Base-by-base conservation (phyloP, 257 asterid genomes). In the Penstemon davidsonii region DNA sequence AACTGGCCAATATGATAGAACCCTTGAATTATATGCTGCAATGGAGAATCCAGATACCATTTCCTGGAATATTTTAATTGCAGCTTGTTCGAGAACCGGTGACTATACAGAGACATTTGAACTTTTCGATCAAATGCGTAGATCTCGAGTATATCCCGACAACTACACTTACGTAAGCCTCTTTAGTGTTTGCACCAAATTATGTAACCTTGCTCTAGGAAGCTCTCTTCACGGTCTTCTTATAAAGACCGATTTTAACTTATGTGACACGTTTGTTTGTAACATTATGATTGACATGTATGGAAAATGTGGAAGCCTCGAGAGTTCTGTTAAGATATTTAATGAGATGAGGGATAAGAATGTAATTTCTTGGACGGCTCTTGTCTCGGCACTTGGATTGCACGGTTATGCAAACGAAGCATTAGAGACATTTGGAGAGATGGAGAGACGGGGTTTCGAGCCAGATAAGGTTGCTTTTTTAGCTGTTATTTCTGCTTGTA, bases 61-160 rank as follows among this genome's bases (percentile, higher is more conserved):
- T 51, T 90, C 98, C 54, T 90, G 98, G 98, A 85, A 93, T 51
- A 84, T 82, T 60, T 76, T 90, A 84, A 88, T 93, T 67, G 89
- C 95, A 53, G 87, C 98, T 66, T 93, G 97, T 75, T 88, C 98
- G 5, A 76, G 94, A 12, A 93, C 84, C 64, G 89, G 96, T 52
- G 92, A 93, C 73, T 79, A 84, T 25, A 51, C 36, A 75, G 96
- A 86, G 76, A 88, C 80, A 43, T 87, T 88, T 54, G 92, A 88
- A 58, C 94, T 93, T 62, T 80, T 93, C 13, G 43, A 80, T 49
- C 89, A 88, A 60, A 88, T 93, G 98, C 87, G 70, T 65, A 70
- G 67, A 67, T 76, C 86, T 64, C 63, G 42, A 37, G 64, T 81
- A 59, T 55, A 5, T 64, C 95, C 97, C 0, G 94, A 93, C 67